These are phyloP conservation scores for Cercospora sp. DNA, from an alignment of 2,329 filamentous ascomycete genomes.

Conservation along the genomic window DNA sequence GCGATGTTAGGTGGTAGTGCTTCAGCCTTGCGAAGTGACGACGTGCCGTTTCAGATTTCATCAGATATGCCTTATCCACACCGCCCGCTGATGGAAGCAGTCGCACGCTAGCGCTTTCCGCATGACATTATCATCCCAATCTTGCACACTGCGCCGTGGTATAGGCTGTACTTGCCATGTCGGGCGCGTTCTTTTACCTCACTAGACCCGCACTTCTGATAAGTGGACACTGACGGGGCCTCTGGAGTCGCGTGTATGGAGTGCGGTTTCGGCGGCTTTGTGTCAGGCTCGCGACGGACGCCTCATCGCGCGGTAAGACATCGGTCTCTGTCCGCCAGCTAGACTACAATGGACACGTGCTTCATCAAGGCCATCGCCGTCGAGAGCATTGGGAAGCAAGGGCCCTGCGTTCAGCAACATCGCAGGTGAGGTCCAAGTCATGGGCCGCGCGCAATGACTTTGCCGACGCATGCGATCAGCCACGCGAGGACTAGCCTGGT, in stretches of 20 bases:
- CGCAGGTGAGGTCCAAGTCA: slow-evolving; percentile 6
- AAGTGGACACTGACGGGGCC: neutral
- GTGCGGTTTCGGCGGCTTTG: neutral
- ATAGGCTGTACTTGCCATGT: slow-evolving; percentile 7
- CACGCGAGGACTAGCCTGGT: slow-evolving; percentile 6
- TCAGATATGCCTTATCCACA: neutral
- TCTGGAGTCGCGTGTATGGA: neutral
- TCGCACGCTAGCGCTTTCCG: slow-evolving; percentile 5
- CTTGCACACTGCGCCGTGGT: slow-evolving; percentile 8
- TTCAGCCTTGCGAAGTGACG: slow-evolving; percentile 7
- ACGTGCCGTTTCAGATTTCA: slow-evolving; percentile 12
- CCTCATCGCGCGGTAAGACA: neutral
- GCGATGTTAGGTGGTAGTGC: neutral
- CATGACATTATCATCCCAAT: slow-evolving; percentile 3
- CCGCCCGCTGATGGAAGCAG: slow-evolving; percentile 10
- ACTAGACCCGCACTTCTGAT: neutral
- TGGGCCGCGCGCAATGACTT: neutral
- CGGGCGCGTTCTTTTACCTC: neutral
- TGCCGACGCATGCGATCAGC: slow-evolving; percentile 6
- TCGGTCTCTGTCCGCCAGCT: neutral
- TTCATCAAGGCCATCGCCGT: neutral
- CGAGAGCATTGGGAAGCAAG: neutral
- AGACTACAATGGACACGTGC: neutral
- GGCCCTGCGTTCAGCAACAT: neutral
- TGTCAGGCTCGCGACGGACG: neutral